Conservation (phyloP, 164 flowering plant genomes). For the Houttuynia cordata region DNA sequence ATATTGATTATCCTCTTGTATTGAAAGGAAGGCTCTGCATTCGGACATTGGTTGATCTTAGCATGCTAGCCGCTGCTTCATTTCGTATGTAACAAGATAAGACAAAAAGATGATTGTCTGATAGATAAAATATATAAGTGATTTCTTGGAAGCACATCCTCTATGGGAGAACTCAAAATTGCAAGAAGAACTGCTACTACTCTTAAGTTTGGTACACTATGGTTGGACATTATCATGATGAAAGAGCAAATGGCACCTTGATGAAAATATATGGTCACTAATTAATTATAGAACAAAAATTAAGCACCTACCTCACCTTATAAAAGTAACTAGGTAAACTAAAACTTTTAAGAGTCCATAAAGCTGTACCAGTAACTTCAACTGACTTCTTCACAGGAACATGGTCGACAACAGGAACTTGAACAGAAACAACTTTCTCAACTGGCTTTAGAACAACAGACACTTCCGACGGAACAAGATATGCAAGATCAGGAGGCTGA, state of each 20-base stretch:
- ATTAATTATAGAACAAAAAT: background rate
- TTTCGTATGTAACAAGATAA: too few species aligned
- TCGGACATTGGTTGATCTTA: too few species aligned
- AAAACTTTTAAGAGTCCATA: background rate
- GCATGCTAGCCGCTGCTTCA: too few species aligned
- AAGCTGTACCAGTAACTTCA: constrained; percentile 30
- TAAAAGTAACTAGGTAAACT: background rate
- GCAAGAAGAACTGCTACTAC: too few species aligned
- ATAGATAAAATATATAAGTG: too few species aligned
- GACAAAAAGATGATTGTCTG: too few species aligned
- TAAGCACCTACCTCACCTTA: background rate
- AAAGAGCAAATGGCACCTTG: background rate
- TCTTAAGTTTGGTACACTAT: too few species aligned
- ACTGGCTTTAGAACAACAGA: constrained; percentile 21
- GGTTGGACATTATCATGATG: background rate
- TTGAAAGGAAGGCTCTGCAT: too few species aligned
- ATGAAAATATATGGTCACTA: background rate
- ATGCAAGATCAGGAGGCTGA: constrained; percentile 91
- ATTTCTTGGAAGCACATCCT: too few species aligned
- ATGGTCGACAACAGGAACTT: constrained; percentile 18
- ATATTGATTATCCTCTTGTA: too few species aligned
- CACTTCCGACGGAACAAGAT: constrained; percentile 60
- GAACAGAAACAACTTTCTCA: constrained; percentile 21
- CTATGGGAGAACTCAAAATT: too few species aligned
- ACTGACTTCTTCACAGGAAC: constrained; percentile 17